Base-by-base conservation (phyloP, 108 stramenopile genomes). In the Cyclotella cryptica region DNA sequence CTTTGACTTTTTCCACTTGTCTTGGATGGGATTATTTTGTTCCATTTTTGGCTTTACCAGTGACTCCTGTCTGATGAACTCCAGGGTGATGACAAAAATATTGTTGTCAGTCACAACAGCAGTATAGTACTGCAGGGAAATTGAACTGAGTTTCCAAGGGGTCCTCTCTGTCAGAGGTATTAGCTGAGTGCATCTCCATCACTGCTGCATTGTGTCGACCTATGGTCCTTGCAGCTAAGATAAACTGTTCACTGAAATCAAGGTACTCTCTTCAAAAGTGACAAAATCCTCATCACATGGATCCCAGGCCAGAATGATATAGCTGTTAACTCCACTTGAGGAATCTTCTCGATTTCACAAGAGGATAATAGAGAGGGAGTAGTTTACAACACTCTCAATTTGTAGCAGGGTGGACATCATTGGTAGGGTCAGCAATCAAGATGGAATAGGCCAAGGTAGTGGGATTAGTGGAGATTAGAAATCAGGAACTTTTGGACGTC, bases 401-500 rank as follows among this genome's bases (percentile, higher is more conserved):
- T 18, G 14, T 9, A 65, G 64, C 10, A 21, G 64, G 64, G 14
- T 42, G 64, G 64, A n/a, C 42, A 65, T 7, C 18, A 6, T 41
- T 13, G 42, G 41, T 42, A 42, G 64, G 21, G 10, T 70, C 54
- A 9, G n/a, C 8, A n/a, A n/a, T n/a, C 49, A 54, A 17, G 40
- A 70, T 26, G 4, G 69, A 29, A 44, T 77, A 69, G 19, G 69
- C 43, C 27, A 40, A 15, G 47, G 39, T 26, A 64, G 61, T 71
- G 45, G 77, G 76, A 10, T 62, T 42, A 12, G 35, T 0, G 1
- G 30, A n/a, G 44, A n/a, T n/a, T n/a, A n/a, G n/a, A n/a, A n/a
- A n/a, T n/a, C n/a, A 77, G 21, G 18, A 77, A 77, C 47, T 77
- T 77, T 17, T 69, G 69, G 12, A 3, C 10, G 5, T 77, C 69